Conservation (phyloP, 2,329 filamentous ascomycete species). For the Hymenoscyphus infarciens region DNA sequence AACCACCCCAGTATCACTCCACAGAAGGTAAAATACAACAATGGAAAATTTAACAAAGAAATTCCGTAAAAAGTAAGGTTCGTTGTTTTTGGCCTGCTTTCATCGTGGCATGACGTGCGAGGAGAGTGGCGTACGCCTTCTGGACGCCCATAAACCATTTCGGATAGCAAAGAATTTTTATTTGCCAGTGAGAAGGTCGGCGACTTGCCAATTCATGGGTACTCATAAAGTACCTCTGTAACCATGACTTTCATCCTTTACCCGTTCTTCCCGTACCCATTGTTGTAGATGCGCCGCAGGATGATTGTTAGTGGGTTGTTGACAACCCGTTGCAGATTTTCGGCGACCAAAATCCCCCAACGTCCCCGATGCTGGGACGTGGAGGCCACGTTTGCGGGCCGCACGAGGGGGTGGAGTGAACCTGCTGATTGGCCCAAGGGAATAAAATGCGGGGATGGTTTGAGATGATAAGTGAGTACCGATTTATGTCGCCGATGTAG, state of each 20-base stretch:
- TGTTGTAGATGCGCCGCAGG: not conserved
- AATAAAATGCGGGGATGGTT: not conserved
- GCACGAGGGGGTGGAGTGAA: not conserved
- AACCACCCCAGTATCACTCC: not conserved
- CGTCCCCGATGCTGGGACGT: not conserved
- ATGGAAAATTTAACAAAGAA: not conserved
- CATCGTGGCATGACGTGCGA: not conserved
- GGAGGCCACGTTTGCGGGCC: not conserved
- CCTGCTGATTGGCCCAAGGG: not conserved
- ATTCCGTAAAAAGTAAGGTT: not conserved
- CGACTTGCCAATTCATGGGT: not conserved
- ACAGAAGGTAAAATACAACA: not conserved
- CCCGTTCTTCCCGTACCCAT: not conserved
- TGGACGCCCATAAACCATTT: not conserved
- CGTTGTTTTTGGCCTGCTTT: not conserved
- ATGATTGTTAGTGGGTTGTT: not conserved
- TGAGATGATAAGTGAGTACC: not conserved
- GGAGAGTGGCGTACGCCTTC: not conserved
- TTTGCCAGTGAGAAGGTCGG: not conserved
- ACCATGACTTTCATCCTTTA: not conserved
- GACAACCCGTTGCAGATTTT: not conserved
- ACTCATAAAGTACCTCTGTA: not conserved
- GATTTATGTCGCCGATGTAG: not conserved
- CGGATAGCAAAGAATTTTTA: not conserved
- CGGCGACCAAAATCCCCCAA: not conserved